These are phyloP conservation scores for Begonia peltatifolia DNA, from an alignment of 306 rosid species.

Conservation along the genomic window DNA sequence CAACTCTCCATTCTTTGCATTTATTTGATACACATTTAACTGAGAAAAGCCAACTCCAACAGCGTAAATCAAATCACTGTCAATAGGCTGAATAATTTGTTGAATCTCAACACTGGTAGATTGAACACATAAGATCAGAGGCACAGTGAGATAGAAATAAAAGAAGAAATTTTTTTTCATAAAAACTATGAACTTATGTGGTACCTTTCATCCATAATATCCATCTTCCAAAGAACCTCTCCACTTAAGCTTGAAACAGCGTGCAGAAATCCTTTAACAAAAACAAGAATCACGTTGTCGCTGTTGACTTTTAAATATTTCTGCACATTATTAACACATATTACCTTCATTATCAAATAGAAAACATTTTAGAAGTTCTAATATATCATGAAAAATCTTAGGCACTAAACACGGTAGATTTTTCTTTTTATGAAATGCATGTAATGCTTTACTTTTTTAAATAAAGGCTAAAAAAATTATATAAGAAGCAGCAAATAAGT, in stretches of 20 bases:
- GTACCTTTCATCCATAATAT: constrained; percentile 62
- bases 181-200: constrained; percentile 6
- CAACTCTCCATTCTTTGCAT: constrained; percentile 63
- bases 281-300: constrained; percentile 66
- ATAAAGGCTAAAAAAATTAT: too few species aligned
- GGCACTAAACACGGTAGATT: too few species aligned
- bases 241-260: constrained; percentile 79
- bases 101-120: constrained; percentile 60
- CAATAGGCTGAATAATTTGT: constrained; percentile 51
- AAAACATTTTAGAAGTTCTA: constrained; percentile 2
- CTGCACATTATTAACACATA: constrained; percentile 35
- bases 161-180: background rate
- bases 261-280: constrained; percentile 56
- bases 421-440: too few species aligned
- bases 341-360: constrained; percentile 11
- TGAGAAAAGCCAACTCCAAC: constrained; percentile 61
- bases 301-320: constrained; percentile 54
- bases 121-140: constrained; percentile 21
- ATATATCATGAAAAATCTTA: too few species aligned
- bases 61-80: constrained; percentile 36
- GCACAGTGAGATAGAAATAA: constrained; percentile 8
- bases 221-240: constrained; percentile 66
- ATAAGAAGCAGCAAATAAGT: too few species aligned
- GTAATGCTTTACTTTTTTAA: too few species aligned
- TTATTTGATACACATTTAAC: constrained; percentile 40